Evolutionary conservation across 352 stramenopile genomes (phyloP).

Genomic region (Pythium chondricola): DNA sequence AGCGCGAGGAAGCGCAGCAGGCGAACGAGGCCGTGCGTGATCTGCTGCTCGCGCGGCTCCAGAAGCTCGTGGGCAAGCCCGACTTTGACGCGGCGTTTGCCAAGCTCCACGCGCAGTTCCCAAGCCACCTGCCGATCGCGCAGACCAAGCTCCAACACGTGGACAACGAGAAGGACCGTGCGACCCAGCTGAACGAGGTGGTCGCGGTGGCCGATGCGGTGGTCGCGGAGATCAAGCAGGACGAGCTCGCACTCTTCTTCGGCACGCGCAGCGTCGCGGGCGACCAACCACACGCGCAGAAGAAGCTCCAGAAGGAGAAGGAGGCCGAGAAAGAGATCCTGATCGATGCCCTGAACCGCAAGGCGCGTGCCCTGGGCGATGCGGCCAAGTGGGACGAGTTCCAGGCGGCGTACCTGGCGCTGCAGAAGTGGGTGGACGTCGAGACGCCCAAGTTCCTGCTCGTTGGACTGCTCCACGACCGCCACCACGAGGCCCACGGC

Average conservation of each 20-base stretch:
- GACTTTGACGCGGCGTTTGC: conserved; percentile 51
- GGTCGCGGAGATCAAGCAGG: conserved; percentile 49
- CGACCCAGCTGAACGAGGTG: conserved; percentile 38
- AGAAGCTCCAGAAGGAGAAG: conserved; percentile 76
- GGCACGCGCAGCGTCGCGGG: conserved; percentile 50
- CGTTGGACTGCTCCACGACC: conserved; percentile 55
- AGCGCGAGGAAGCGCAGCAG: conserved; percentile 56
- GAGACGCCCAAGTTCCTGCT: conserved; percentile 47
- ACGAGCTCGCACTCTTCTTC: conserved; percentile 70
- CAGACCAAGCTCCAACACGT: conserved; percentile 72
- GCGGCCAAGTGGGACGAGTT: conserved; percentile 51
- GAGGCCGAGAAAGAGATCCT: conserved; percentile 64
- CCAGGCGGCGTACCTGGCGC: conserved; percentile 28
- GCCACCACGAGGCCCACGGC: conserved; percentile 34
- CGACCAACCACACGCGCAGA: conserved; percentile 40
- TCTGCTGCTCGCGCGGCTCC: conserved; percentile 54
- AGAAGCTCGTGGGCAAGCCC: conserved; percentile 62
- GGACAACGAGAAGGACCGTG: conserved; percentile 48
- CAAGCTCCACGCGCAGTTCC: conserved; percentile 45
- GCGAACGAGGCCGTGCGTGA: conserved; percentile 71
- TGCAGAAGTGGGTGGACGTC: conserved; percentile 78
- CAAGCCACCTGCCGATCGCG: conserved; percentile 47
- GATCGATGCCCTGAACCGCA: conserved; percentile 56
- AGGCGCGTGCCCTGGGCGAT: conserved; percentile 67
- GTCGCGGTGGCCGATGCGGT: conserved; percentile 49